Evolutionary conservation across 208 protist genomes (phyloP).

Genomic region (Acanthamoeba culbertsoni): DNA sequence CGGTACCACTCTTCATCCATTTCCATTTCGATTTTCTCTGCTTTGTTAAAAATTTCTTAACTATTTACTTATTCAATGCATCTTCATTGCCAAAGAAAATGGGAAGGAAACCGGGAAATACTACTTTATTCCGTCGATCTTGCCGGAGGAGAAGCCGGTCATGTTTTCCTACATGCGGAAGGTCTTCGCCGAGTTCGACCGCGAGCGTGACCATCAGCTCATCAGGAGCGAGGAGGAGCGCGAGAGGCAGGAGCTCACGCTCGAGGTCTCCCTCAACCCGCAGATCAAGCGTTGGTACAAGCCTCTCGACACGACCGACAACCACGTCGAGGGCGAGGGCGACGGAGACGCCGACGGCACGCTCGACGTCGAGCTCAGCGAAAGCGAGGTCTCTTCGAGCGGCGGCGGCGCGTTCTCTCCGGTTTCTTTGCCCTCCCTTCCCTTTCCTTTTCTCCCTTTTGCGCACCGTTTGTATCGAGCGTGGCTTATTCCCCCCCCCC

Average conservation of each 20-base stretch:
- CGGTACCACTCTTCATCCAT: too few relatives aligned
- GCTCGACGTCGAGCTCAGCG: not conserved
- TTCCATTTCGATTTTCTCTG: too few relatives aligned
- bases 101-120: not conserved
- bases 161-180: constrained; percentile 36
- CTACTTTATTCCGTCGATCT: constrained; percentile 10
- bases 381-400: too few relatives aligned
- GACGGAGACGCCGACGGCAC: not conserved
- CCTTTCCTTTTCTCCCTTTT: too few relatives aligned
- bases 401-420: too few relatives aligned
- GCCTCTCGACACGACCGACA: constrained; percentile 9
- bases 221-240: not conserved
- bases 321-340: constrained; percentile 35
- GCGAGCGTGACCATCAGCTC: not conserved
- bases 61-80: not conserved
- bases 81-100: not conserved
- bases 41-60: not conserved
- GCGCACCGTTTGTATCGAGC: too few relatives aligned
- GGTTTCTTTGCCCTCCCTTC: too few relatives aligned
- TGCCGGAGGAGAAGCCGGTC: constrained; percentile 18
- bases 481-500: too few relatives aligned
- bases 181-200: constrained; percentile 26
- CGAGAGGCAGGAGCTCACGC: not conserved
- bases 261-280: constrained; percentile 4
- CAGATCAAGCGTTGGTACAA: constrained; percentile 43